Base-by-base conservation (phyloP, 345 rosid genomes). In the Linum usitatissimum region DNA sequence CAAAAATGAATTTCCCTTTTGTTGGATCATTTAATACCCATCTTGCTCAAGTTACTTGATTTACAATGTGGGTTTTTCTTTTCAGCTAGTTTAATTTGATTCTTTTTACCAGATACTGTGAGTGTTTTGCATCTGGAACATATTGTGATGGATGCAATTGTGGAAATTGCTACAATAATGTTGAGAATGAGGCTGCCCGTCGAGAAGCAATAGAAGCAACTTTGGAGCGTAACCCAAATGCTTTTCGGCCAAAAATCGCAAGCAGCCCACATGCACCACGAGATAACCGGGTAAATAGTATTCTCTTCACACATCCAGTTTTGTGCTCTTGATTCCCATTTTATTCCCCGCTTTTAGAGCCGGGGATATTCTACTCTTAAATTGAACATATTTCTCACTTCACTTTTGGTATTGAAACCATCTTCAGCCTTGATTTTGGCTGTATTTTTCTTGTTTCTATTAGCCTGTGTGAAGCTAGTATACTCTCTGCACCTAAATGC, bases 101-200 rank as follows among this genome's bases (percentile, higher is more conserved):
- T 12, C 18, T 5, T 55, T 55, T 66, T 63, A 56, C 59, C 76
- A 80, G 84, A 80, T 80, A 85, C 49, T 82, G 87, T 57, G 80
- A 69, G 48, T 82, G 87, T 69, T 82, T 84, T 71, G 73, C 84
- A 49, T 75, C 81, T 23, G 84, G 84, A 63, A 71, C 54, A 62
- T 76, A 68, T 5, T 85, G 90, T 55, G 81, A 51, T 63, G 83
- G 77, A 51, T 85, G 87, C 69, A 64, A 65, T 34, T 85, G 84
- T 70, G 65, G 30, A 68, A 63, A 66, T 66, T 85, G 85, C 30
- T 64, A 64, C 45, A 85, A 85, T 62, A 77, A 73, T 53, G 18
- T 77, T 57, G 74, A 67, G 57, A 72, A 80, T 63, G 72, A 61
- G 64, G 67, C 48, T 62, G 15, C 18, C 15, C 69, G 85, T 74